Evolutionary conservation across 2,329 filamentous ascomycete genomes (phyloP).

Genomic region (Aspergillus sp.): DNA sequence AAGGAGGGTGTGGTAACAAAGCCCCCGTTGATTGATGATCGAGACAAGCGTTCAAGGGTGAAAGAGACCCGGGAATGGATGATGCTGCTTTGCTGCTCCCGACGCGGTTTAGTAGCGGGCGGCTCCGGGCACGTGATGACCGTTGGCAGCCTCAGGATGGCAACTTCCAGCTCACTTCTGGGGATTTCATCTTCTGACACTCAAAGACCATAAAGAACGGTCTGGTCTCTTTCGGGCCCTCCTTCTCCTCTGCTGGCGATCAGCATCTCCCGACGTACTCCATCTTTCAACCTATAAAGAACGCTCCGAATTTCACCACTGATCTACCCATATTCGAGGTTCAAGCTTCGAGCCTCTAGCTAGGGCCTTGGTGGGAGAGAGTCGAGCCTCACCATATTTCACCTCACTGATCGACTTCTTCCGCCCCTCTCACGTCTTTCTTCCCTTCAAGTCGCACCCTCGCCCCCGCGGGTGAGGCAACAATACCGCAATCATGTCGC

Average conservation of each 20-base stretch:
- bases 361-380: background rate
- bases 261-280: no score
- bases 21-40: conserved; percentile 11
- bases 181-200: background rate
- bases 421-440: background rate
- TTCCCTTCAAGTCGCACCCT: background rate
- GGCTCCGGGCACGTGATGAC: conserved; percentile 4
- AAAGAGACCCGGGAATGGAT: conserved; percentile 5
- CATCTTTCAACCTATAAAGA: background rate
- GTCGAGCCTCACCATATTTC: conserved; percentile 8
- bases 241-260: background rate
- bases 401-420: background rate
- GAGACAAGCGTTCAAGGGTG: conserved; percentile 8
- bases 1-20: conserved; percentile 7
- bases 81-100: conserved; percentile 15
- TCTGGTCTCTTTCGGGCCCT: background rate
- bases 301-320: no score
- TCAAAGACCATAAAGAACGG: background rate
- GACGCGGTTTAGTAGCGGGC: conserved; percentile 16
- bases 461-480: background rate
- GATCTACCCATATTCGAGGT: background rate
- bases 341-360: background rate
- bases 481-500: conserved; percentile 53
- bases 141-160: background rate
- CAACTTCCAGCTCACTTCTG: background rate